Percentiles rank a stretch among this genome's conserved stretches.
Evolutionary conservation across 345 rosid species (phyloP).

Genomic region (Brassica juncea): DNA sequence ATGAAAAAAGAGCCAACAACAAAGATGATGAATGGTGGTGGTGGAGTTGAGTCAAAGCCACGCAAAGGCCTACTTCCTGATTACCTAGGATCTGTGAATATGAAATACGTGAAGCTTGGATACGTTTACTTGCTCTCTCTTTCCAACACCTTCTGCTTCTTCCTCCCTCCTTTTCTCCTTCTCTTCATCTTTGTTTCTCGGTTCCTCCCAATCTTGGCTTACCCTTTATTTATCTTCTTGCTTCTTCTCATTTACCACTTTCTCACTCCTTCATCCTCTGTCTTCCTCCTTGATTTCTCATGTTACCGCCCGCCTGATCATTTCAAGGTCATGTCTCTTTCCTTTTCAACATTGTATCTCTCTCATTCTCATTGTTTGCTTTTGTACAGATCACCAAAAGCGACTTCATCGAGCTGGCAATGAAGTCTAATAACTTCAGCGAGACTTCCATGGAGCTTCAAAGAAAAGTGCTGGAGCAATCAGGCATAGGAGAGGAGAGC

Average conservation of each 20-base stretch:
- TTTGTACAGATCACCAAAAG: constrained; percentile 55
- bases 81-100: constrained; percentile 53
- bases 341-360: neutral
- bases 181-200: constrained; percentile 38
- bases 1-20: constrained; percentile 51
- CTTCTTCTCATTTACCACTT: constrained; percentile 44
- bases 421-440: constrained; percentile 58
- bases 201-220: constrained; percentile 38
- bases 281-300: constrained; percentile 60
- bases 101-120: constrained; percentile 65
- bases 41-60: constrained; percentile 51
- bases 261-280: constrained; percentile 49
- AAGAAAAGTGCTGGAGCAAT: constrained; percentile 47
- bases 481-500: constrained; percentile 76
- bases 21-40: constrained; percentile 52
- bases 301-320: constrained; percentile 67
- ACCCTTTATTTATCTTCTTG: constrained; percentile 38
- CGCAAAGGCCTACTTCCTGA: constrained; percentile 47
- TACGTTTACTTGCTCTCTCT: constrained; percentile 59
- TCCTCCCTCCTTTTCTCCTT: constrained; percentile 43
- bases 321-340: constrained; percentile 54
- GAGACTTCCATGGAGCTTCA: constrained; percentile 59
- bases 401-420: constrained; percentile 55
- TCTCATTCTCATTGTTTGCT: constrained; percentile 9
- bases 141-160: constrained; percentile 32